phyloP scores from a whole-genome alignment of 257 asterid species.

The Gynochthodes officinalis region DNA sequence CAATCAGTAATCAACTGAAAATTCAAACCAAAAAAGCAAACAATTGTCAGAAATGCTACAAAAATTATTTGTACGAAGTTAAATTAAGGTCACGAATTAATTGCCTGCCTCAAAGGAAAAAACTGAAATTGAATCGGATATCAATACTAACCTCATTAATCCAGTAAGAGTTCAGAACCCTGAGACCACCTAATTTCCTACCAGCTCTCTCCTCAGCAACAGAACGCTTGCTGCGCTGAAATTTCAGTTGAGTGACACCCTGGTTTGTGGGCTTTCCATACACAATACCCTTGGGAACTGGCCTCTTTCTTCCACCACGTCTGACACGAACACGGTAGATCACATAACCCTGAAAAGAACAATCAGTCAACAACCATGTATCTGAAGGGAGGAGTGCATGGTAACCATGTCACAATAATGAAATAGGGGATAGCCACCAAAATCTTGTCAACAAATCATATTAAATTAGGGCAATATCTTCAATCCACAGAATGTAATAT shows the following conservation, averaged over 20 bases:
- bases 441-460: background rate
- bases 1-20: background rate
- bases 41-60: background rate
- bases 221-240: slow-evolving; percentile 27
- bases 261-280: slow-evolving; percentile 30
- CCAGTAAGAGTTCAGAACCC: slow-evolving; percentile 29
- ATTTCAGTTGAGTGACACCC: slow-evolving; percentile 29
- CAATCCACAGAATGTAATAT: no score
- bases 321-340: slow-evolving; percentile 21
- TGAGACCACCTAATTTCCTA: slow-evolving; percentile 28
- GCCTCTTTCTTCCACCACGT: slow-evolving; percentile 31
- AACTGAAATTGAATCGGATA: background rate
- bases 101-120: no score
- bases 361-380: background rate
- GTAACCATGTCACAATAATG: background rate
- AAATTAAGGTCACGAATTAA: no score
- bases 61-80: background rate
- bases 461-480: no score
- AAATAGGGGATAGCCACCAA: no score
- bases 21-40: background rate
- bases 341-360: slow-evolving; percentile 20
- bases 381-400: no score
- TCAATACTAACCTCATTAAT: slow-evolving; percentile 20
- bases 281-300: slow-evolving; percentile 27
- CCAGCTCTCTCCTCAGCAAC: slow-evolving; percentile 33